These are phyloP conservation scores for Ustilago shanxiensis DNA, from an alignment of 1,284 basidiomycete species.

Conservation along the genomic window DNA sequence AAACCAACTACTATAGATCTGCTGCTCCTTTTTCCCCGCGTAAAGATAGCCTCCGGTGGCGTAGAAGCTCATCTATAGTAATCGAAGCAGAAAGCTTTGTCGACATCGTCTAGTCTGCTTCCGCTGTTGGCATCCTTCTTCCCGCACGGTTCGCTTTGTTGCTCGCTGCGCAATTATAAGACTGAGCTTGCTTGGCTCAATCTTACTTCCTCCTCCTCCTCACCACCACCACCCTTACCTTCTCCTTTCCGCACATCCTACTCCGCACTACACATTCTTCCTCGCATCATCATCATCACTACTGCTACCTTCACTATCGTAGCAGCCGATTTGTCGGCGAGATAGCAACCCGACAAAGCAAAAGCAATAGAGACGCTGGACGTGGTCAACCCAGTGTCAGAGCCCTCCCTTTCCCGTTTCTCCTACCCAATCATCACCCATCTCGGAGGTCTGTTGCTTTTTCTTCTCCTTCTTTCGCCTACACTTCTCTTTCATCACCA, in stretches of 20 bases:
- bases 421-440: constrained; percentile 2
- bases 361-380: constrained; percentile 37
- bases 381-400: constrained; percentile 45
- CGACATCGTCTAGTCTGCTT: background rate
- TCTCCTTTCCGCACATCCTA: constrained; percentile 2
- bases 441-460: constrained; percentile 3
- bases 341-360: constrained; percentile 16
- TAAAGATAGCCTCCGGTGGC: background rate
- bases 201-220: constrained; percentile 18
- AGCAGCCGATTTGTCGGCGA: background rate
- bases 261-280: background rate
- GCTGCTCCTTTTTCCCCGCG: background rate
- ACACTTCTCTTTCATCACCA: background rate
- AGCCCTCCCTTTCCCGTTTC: constrained; percentile 6
- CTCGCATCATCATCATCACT: background rate
- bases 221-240: constrained; percentile 16
- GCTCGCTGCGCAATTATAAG: constrained; percentile 12
- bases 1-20: no score
- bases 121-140: constrained; percentile 2
- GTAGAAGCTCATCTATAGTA: background rate
- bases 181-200: background rate
- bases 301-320: background rate
- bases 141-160: background rate
- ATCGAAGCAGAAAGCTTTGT: background rate
- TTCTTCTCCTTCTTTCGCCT: constrained; percentile 14